phyloP scores from a whole-genome alignment of 148 eudicot genomes.

The Silene conica region DNA sequence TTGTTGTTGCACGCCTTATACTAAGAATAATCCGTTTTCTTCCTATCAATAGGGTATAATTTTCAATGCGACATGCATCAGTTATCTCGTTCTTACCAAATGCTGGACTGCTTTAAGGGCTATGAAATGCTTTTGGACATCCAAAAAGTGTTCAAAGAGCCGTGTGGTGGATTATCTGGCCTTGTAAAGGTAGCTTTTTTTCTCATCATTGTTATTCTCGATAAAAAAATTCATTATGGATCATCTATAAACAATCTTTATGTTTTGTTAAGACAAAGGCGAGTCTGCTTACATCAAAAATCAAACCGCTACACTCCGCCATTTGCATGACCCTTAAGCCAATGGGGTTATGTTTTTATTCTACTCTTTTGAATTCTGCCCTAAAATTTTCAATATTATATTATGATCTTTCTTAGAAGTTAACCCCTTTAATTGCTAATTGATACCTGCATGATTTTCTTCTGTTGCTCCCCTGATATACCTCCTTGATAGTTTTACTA shows the following conservation, averaged over 20 bases:
- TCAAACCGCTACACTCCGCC: too few species aligned
- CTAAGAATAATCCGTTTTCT: conserved; percentile 1
- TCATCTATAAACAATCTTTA: too few species aligned
- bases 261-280: too few species aligned
- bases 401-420: too few species aligned
- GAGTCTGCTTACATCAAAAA: too few species aligned
- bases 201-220: background rate
- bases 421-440: too few species aligned
- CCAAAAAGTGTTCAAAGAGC: conserved; percentile 84
- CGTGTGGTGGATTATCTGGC: conserved; percentile 82
- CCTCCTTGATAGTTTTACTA: conserved; percentile 2
- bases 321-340: too few species aligned
- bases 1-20: conserved; percentile 1
- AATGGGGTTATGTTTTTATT: too few species aligned
- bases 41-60: conserved; percentile 65
- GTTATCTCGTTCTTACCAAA: conserved; percentile 64
- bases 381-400: too few species aligned
- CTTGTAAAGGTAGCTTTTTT: conserved; percentile 56
- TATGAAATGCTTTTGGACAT: conserved; percentile 93
- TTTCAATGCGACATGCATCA: conserved; percentile 85
- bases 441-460: background rate
- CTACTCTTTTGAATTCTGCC: too few species aligned
- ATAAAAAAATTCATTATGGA: too few species aligned
- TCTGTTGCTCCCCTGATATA: background rate
- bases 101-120: conserved; percentile 68